phyloP scores from a whole-genome alignment of 2,329 filamentous ascomycete genomes.

The Xylariaceae sp. region DNA sequence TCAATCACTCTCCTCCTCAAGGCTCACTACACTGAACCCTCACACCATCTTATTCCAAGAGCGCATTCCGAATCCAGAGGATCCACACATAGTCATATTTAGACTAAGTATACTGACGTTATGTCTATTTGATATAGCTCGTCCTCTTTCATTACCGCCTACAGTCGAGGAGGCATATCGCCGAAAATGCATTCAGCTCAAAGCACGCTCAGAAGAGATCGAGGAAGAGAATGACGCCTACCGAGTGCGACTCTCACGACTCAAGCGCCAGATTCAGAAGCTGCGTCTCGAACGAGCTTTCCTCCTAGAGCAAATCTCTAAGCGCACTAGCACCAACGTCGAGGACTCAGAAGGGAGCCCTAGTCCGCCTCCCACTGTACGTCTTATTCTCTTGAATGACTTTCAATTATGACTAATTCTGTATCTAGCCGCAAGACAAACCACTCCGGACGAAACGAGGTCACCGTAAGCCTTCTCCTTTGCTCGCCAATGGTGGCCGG shows the following conservation, averaged over 20 bases:
- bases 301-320: slow-evolving; percentile 67
- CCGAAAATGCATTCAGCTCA: slow-evolving; percentile 91
- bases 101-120: no score
- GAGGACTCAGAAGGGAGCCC: slow-evolving; percentile 77
- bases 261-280: slow-evolving; percentile 85
- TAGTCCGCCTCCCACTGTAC: slow-evolving; percentile 72
- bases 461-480: slow-evolving; percentile 57
- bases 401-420: slow-evolving; percentile 20
- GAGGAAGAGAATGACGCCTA: slow-evolving; percentile 87
- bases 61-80: no score
- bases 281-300: slow-evolving; percentile 82
- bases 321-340: slow-evolving; percentile 69
- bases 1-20: no score
- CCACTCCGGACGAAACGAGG: slow-evolving; percentile 71
- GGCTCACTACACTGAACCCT: no score
- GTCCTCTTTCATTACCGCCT: slow-evolving; percentile 64
- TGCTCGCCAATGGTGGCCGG: slow-evolving; percentile 40
- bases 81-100: no score
- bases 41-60: no score
- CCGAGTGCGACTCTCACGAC: slow-evolving; percentile 70
- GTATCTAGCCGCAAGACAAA: slow-evolving; percentile 67
- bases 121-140: no score
- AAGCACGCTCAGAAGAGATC: slow-evolving; percentile 85
- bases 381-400: slow-evolving; percentile 3
- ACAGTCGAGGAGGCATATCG: slow-evolving; percentile 96